Percentiles rank a stretch among this genome's conserved stretches.
These are phyloP conservation scores for Jamesozyma piceae DNA, from an alignment of 805 yeast genomes.

Conservation along the genomic window DNA sequence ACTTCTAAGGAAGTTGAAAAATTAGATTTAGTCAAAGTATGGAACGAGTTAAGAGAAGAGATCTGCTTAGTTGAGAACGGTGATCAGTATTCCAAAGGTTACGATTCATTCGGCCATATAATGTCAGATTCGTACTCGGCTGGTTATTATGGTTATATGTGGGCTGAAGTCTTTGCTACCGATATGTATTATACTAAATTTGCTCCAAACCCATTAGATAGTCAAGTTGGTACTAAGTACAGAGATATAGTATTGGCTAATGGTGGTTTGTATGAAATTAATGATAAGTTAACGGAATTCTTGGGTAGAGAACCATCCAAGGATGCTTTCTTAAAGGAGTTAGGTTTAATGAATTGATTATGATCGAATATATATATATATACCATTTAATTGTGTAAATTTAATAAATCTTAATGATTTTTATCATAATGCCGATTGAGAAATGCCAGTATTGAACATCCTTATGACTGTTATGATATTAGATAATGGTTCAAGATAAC, in stretches of 20 bases:
- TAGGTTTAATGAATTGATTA: constrained; percentile 34
- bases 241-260: constrained; percentile 58
- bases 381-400: too few species aligned
- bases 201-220: constrained; percentile 56
- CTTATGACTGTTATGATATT: constrained; percentile 16
- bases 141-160: constrained; percentile 79
- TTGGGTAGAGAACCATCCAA: constrained; percentile 71
- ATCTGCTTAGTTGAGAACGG: constrained; percentile 51
- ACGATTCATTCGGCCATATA: constrained; percentile 67
- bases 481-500: constrained; percentile 18
- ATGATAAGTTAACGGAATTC: constrained; percentile 52
- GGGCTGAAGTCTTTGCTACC: constrained; percentile 78
- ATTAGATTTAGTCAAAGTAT: constrained; percentile 42
- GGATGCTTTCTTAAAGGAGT: constrained; percentile 61
- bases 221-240: constrained; percentile 51
- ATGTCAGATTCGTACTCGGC: constrained; percentile 79
- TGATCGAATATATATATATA: too few species aligned
- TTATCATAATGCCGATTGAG: constrained; percentile 2
- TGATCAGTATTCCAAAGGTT: constrained; percentile 51
- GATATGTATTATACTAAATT: constrained; percentile 71
- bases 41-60: constrained; percentile 63
- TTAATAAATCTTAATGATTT: neutral
- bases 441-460: constrained; percentile 10
- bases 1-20: constrained; percentile 37
- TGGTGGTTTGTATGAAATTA: constrained; percentile 68